Evolutionary conservation across 495 filamentous ascomycete genomes (phyloP).

Genomic region (Daldinia vernicosa): DNA sequence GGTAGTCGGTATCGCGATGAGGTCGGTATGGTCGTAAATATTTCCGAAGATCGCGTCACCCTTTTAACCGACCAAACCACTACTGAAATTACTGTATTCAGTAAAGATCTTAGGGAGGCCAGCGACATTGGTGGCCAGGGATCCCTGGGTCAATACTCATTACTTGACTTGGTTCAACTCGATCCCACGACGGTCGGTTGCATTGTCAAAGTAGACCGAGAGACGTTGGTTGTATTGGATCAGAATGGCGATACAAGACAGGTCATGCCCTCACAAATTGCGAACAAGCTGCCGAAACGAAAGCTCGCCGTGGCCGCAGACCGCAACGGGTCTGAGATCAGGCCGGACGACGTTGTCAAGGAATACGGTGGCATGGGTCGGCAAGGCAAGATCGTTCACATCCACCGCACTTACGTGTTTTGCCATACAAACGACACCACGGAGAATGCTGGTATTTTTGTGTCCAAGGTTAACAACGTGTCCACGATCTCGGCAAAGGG

Average conservation of each 20-base stretch:
- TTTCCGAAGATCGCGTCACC: conserved; percentile 89
- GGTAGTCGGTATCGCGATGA: conserved; percentile 93
- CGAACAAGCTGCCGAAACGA: conserved; percentile 81
- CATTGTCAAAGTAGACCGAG: conserved; percentile 93
- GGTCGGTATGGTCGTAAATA: conserved; percentile 94
- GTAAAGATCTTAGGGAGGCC: conserved; percentile 92
- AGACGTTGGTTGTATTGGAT: conserved; percentile 87
- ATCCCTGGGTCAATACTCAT: conserved; percentile 82
- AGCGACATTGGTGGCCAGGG: conserved; percentile 85
- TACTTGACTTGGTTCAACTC: conserved; percentile 93
- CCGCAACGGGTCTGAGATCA: conserved; percentile 91
- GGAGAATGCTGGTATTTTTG: conserved; percentile 91
- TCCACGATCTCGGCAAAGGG: conserved; percentile 91
- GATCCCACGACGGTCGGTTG: conserved; percentile 91
- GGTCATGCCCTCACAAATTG: conserved; percentile 88
- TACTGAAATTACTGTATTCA: conserved; percentile 96
- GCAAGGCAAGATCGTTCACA: conserved; percentile 88
- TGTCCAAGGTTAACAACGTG: conserved; percentile 85
- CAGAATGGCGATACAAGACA: conserved; percentile 85
- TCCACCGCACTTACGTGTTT: conserved; percentile 89
- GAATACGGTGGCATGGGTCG: conserved; percentile 86
- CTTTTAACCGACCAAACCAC: conserved; percentile 89
- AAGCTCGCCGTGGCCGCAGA: conserved; percentile 90
- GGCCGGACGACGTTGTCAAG: conserved; percentile 88
- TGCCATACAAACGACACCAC: conserved; percentile 81